Evolutionary conservation across 192 early-diverging fungal genomes (phyloP), one percentile per base, ranked within the genome.

Genomic region (Coemansia reversa): DNA sequence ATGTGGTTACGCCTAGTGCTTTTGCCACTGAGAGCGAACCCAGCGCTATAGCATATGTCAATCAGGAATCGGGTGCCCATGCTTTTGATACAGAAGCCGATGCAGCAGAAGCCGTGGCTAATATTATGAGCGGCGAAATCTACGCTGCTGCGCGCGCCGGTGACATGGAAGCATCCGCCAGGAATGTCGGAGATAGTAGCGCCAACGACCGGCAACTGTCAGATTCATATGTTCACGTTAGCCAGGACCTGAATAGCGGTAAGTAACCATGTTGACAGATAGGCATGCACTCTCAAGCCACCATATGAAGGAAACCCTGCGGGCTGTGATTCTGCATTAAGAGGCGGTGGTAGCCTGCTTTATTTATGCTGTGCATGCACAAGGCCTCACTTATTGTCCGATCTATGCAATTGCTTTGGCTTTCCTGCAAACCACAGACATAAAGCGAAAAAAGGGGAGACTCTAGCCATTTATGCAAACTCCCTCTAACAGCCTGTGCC

Each of bases 1-100:
- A 77, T 51, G 71, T 74, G 42, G 42, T 79, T 45, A 70, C 76
- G 18, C 76, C 76, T 4, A 49, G 71, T 19, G 76, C 71, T 1
- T 79, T 70, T 74, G 62, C 28, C 18, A 45, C 50, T 2, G 56
- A 63, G 19, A 33, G 48, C 0, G 66, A 70, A 49, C 28, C 49
- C 8, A 62, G 58, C 3, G 64, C 49, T 4, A 52, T 74, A 7
- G 48, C 51, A 7, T 53, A 79, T 47, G 55, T 66, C 24, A 51
- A 58, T 33, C 67, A 64, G 4, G 67, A 35, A 25, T 65, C 69
- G 5, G 69, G 53, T 22, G 53, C 59, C 0, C 35, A 51, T 18
- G 48, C 51, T 3, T 35, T 39, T 27, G 45, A 16, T 53, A 42
- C 1, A 22, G 69, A n/a, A 19, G 51, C 51, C n/a, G 58, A 29